Evolutionary conservation across 1,139 yeast species (phyloP), one percentile per base, ranked within the genome.

Genomic region (Saccharomyces hybrid): DNA sequence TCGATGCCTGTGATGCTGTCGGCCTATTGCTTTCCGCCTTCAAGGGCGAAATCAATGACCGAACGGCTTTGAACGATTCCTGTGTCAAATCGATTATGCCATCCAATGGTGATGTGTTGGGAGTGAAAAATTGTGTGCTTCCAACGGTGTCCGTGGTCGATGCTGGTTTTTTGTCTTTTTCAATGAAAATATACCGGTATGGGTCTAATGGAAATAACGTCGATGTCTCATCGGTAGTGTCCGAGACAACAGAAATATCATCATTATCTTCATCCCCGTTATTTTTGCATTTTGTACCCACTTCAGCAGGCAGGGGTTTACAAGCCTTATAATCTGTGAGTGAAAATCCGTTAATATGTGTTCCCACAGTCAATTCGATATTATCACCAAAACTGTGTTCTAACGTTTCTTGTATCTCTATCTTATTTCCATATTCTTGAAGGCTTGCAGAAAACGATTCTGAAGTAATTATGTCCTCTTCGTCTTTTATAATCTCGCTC

Each of bases 61-160:
- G 60, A 2, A 63, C 69, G 3, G 60, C 68, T 27, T 64, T 61
- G 50, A 65, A 68, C 1, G 70, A 65, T 27, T 56, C 63, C 50
- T 65, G 66, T 3, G 70, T 63, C 41, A 64, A 52, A 52, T 63
- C 68, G 7, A 64, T 62, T 7, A 64, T 56, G 27, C 59, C 58
- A 26, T 62, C 63, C 4, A 47, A 49, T 2, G 52, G 53, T 4
- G 54, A 42, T 11, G 50, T 50, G 20, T 41, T 41, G 5, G 59
- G 56, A 3, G 61, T 55, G 28, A 46, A 51, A 31, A 47, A 56
- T 30, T 52, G 56, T 5, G 57, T 50, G n/a, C 41, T 38, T 2
- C 50, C 41, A 42, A 46, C 52, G 38, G 50, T 32, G 9, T 25
- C 48, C 30, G 26, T 49, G 23, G 20, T 16, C 20, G 9, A 34